Evolutionary conservation across 2,329 filamentous ascomycete species (phyloP), one percentile per base, ranked within the genome.

Genomic region (Pseudodiploospora longispora): DNA sequence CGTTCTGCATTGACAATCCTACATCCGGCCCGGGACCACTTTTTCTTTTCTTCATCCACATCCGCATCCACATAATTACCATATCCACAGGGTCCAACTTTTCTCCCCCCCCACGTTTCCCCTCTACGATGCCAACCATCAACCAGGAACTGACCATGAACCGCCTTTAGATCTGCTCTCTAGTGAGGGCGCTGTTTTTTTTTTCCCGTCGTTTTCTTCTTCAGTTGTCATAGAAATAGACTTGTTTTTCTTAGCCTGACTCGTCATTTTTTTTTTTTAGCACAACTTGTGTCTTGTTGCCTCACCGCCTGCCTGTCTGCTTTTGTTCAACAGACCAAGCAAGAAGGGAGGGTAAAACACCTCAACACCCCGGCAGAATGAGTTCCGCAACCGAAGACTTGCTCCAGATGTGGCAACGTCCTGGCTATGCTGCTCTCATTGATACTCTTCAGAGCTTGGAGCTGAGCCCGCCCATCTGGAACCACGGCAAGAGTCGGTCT

Each of bases 381-480:
- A 57, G 54, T 27, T 51, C 64, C 30, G 58, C 65, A 42, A 55
- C 65, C 45, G 64, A 65, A 46, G 85, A 91, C 58, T 77, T 95
- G 28, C 87, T 89, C n/a, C 86, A 89, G 57, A 74, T 91, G 50
- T 87, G 89, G 74, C 78, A 83, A 55, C 83, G 79, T 57, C 90
- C 90, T 6, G 70, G 80, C 19, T 82, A 78, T 47, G 66, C 70
- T 30, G 71, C 75, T 4, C 72, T 96, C 38, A 65, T 87, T 40
- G 65, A 72, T 28, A 78, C 79, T 28, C 76, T 96, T n/a, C 66
- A 76, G 31, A 67, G 78, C 29, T 74, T 95, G 32, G 75, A 78
- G 47, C 67, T 84, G 32, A 74, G 79, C 43, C 86, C 86, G 27
- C 78, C 77, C 4, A 75, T 82, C 42, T 90, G 85, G 85, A 77